These are phyloP conservation scores for Jackrogersella multiformis DNA, from an alignment of 495 filamentous ascomycete genomes.

Conservation along the genomic window DNA sequence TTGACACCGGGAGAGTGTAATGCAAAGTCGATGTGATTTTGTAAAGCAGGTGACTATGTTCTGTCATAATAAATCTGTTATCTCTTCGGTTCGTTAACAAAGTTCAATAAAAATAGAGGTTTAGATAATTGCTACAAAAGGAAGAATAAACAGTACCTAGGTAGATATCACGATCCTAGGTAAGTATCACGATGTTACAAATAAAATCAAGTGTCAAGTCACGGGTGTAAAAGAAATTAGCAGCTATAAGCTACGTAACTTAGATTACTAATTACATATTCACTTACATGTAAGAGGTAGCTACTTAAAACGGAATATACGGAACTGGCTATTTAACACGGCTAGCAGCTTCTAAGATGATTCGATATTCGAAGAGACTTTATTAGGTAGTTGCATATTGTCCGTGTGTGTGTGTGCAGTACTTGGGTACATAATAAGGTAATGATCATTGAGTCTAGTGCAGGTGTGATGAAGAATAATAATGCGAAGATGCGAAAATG, in stretches of 20 bases:
- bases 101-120: too few species aligned
- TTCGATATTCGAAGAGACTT: slow-evolving; percentile 6
- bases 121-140: too few species aligned
- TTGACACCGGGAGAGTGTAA: slow-evolving; percentile 12
- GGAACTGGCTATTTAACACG: slow-evolving; percentile 1
- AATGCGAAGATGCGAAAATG: slow-evolving; percentile 1
- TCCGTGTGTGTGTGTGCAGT: too few species aligned
- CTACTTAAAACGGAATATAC: neutral
- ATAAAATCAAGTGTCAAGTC: too few species aligned
- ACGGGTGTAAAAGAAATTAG: too few species aligned
- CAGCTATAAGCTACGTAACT: too few species aligned
- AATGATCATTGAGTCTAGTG: slow-evolving; percentile 23
- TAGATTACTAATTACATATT: too few species aligned
- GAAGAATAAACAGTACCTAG: neutral
- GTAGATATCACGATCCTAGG: too few species aligned
- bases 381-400: slow-evolving; percentile 7
- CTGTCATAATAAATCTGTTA: too few species aligned
- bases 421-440: slow-evolving; percentile 32
- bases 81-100: neutral
- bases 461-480: slow-evolving; percentile 3
- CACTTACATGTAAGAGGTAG: too few species aligned
- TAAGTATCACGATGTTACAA: too few species aligned
- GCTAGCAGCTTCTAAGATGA: neutral
- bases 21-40: neutral
- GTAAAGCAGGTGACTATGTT: neutral